phyloP scores from a whole-genome alignment of 192 early-diverging fungal genomes.

The Diversispora epigaea region DNA sequence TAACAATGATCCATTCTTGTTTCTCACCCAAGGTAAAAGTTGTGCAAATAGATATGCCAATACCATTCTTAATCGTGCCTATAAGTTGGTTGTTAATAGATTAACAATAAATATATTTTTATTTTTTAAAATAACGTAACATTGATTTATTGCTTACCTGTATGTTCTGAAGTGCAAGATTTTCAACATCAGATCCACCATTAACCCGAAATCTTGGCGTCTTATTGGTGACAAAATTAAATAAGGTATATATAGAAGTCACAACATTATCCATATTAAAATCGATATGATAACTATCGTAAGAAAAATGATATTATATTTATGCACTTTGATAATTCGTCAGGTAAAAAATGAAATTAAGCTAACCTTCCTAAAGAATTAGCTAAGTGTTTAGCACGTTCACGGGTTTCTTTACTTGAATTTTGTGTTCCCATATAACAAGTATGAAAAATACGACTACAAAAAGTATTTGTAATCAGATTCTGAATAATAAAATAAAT shows the following conservation, averaged over 20 bases:
- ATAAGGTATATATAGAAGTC: constrained; percentile 70
- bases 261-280: constrained; percentile 87
- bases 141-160: constrained; percentile 50
- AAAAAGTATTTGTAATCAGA: neutral
- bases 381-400: constrained; percentile 79
- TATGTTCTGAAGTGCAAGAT: constrained; percentile 95
- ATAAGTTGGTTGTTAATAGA: neutral
- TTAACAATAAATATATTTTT: neutral
- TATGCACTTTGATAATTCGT: neutral
- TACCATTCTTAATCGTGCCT: constrained; percentile 93
- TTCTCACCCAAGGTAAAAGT: constrained; percentile 87
- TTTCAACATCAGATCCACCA: constrained; percentile 84
- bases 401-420: constrained; percentile 82
- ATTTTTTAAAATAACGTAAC: neutral
- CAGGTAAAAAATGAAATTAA: neutral
- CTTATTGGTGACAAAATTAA: constrained; percentile 69
- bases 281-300: constrained; percentile 83
- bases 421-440: constrained; percentile 96
- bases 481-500: neutral
- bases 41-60: constrained; percentile 94
- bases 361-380: constrained; percentile 67
- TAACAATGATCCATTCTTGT: constrained; percentile 66
- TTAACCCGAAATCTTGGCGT: constrained; percentile 77
- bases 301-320: neutral
- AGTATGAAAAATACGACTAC: constrained; percentile 82